Evolutionary conservation across 768 basidiomycete genomes (phyloP).

Genomic region (Mycena indigotica): DNA sequence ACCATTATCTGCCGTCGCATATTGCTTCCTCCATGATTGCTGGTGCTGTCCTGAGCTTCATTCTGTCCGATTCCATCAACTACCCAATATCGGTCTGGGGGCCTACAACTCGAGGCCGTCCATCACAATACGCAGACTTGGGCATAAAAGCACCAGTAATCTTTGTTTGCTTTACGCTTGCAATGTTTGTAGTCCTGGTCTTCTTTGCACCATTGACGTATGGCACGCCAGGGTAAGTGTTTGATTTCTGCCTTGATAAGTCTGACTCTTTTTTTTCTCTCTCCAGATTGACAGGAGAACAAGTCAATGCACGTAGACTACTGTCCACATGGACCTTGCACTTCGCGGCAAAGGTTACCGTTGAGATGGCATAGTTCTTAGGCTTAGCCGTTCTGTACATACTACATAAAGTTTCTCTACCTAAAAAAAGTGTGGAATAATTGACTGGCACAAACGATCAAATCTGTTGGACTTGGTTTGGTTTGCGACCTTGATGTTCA

Average conservation of each 20-base stretch:
- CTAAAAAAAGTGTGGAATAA: background rate
- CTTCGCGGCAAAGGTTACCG: constrained; percentile 66
- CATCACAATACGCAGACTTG: constrained; percentile 67
- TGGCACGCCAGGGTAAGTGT: constrained; percentile 84
- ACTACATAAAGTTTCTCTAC: no score
- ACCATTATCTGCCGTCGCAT: constrained; percentile 97
- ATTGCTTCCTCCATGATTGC: constrained; percentile 90
- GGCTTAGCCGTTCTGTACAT: background rate
- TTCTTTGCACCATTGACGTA: constrained; percentile 92
- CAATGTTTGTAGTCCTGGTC: constrained; percentile 65
- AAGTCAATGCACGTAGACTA: constrained; percentile 82
- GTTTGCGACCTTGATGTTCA: constrained; percentile 61
- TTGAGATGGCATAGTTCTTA: constrained; percentile 15
- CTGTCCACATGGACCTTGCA: constrained; percentile 93
- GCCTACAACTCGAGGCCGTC: constrained; percentile 59
- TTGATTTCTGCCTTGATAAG: constrained; percentile 1
- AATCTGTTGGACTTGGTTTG: background rate
- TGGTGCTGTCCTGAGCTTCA: constrained; percentile 88
- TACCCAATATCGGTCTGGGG: constrained; percentile 84
- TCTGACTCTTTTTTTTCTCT: constrained; percentile 19
- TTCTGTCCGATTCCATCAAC: constrained; percentile 88
- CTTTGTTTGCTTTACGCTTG: constrained; percentile 55
- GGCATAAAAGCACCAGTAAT: constrained; percentile 76
- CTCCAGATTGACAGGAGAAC: constrained; percentile 75
- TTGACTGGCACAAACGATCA: background rate